A percentile compares a stretch with the other conserved stretches of the same genome.
These are phyloP conservation scores for Dalechampia spathulata DNA, from an alignment of 441 rosid genomes.

Conservation along the genomic window DNA sequence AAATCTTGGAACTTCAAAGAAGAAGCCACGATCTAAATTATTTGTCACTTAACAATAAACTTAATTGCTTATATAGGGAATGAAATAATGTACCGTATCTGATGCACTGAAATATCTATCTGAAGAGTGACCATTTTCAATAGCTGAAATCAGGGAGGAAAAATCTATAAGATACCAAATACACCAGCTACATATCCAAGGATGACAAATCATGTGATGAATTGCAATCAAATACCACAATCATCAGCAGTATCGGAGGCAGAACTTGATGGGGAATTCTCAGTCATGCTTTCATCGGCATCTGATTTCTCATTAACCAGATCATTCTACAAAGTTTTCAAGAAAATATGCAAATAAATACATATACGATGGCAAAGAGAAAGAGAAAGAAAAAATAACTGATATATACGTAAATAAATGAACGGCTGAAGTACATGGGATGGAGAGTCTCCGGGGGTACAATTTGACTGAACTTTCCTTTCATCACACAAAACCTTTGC, in stretches of 20 bases:
- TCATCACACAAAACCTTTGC: slow-evolving; percentile 25
- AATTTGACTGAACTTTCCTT: slow-evolving; percentile 30
- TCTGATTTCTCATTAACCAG: slow-evolving; percentile 43
- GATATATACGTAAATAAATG: slow-evolving; percentile 13
- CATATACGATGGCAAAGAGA: not conserved
- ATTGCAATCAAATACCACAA: slow-evolving; percentile 31
- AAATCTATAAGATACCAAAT: slow-evolving; percentile 23
- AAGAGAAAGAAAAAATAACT: not conserved
- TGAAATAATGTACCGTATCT: slow-evolving; percentile 45
- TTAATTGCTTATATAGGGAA: slow-evolving; percentile 5
- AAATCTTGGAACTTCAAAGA: not conserved
- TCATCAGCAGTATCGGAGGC: slow-evolving; percentile 41
- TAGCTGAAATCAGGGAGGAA: slow-evolving; percentile 37
- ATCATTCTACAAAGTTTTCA: slow-evolving; percentile 39
- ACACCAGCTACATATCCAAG: slow-evolving; percentile 6
- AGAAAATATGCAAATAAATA: slow-evolving; percentile 8
- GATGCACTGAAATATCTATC: slow-evolving; percentile 28
- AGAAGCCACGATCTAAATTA: not conserved
- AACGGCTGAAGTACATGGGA: slow-evolving; percentile 42
- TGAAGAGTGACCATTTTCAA: slow-evolving; percentile 28
- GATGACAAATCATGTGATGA: not conserved
- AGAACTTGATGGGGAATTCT: slow-evolving; percentile 43
- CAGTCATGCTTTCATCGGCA: slow-evolving; percentile 42
- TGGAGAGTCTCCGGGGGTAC: slow-evolving; percentile 34
- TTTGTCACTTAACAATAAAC: slow-evolving; percentile 1